Conservation (phyloP, 768 basidiomycete species). For the Termitomyces titanicus region DNA sequence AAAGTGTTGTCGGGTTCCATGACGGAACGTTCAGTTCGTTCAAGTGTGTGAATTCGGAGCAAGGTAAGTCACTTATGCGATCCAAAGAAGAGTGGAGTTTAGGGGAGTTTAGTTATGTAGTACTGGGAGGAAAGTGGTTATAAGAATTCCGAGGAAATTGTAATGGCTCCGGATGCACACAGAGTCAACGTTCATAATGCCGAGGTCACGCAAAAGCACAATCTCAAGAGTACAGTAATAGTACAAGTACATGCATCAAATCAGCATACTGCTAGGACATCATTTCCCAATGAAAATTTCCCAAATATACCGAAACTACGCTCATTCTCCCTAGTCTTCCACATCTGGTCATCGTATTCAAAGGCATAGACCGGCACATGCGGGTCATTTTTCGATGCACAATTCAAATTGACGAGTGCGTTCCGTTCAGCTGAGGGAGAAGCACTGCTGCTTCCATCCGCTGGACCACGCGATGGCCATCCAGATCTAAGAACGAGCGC, state of each 20-base stretch:
- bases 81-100: too few relatives aligned
- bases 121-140: too few relatives aligned
- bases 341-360: conserved; percentile 16
- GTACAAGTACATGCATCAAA: background rate
- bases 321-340: conserved; percentile 16
- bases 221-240: too few relatives aligned
- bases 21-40: too few relatives aligned
- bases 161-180: too few relatives aligned
- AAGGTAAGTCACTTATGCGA: too few relatives aligned
- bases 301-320: conserved; percentile 16
- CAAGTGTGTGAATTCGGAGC: too few relatives aligned
- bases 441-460: background rate
- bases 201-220: too few relatives aligned
- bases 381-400: conserved; percentile 9
- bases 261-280: conserved; percentile 11
- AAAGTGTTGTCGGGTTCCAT: too few relatives aligned
- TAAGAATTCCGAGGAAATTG: too few relatives aligned
- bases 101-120: too few relatives aligned
- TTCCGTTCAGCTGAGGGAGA: conserved; percentile 4
- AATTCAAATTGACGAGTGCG: conserved; percentile 14
- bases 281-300: conserved; percentile 10
- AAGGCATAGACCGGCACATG: conserved; percentile 13
- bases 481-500: conserved; percentile 4
- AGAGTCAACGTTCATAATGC: too few relatives aligned
- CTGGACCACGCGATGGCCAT: conserved; percentile 16